Percentiles rank a stretch among this genome's conserved stretches.
Conservation (phyloP, 371 early-diverging fungal species). For the Mortierella polycephala region DNA sequence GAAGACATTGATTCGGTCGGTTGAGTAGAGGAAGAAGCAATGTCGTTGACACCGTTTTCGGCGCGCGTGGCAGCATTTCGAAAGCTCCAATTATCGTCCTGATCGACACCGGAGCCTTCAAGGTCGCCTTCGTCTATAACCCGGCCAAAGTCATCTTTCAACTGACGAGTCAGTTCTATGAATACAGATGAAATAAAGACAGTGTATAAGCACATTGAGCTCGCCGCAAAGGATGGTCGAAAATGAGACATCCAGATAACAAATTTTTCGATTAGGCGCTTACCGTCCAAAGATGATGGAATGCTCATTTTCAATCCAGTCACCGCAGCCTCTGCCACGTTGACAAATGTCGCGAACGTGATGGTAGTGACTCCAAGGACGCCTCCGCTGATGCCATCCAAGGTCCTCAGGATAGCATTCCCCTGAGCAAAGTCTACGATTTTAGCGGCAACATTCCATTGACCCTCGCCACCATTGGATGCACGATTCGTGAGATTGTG, state of each 20-base stretch:
- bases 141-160: slow-evolving; percentile 9
- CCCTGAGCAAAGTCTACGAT: slow-evolving; percentile 20
- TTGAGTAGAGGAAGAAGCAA: neutral
- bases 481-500: neutral
- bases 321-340: slow-evolving; percentile 6
- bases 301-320: slow-evolving; percentile 7
- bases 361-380: slow-evolving; percentile 14
- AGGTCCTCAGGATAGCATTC: slow-evolving; percentile 9
- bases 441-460: slow-evolving; percentile 14
- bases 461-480: neutral
- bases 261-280: neutral
- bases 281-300: slow-evolving; percentile 16
- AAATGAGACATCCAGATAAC: neutral
- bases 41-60: neutral
- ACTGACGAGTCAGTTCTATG: neutral
- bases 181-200: neutral
- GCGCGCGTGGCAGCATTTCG: too few relatives aligned
- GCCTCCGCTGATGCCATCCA: slow-evolving; percentile 34
- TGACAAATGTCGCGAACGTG: slow-evolving; percentile 10
- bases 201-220: neutral
- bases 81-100: neutral
- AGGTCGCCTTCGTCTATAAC: slow-evolving; percentile 7
- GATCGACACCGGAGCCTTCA: slow-evolving; percentile 19
- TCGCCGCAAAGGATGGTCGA: neutral
- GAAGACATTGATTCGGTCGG: too few relatives aligned